Evolutionary conservation across 768 basidiomycete species (phyloP).

Genomic region (Leccinum olivaceopallidum): DNA sequence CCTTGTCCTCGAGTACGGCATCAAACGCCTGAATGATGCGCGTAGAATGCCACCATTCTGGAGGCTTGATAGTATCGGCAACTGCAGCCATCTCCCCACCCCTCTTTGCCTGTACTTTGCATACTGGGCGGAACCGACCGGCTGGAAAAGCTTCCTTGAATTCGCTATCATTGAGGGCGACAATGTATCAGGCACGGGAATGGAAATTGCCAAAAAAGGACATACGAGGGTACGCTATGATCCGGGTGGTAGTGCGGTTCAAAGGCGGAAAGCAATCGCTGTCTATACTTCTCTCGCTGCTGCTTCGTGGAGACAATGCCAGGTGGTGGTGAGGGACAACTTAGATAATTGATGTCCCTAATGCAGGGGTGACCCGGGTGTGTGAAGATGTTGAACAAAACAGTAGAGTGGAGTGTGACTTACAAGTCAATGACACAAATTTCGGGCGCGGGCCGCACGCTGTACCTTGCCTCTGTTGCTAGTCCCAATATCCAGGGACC

Average conservation of each 20-base stretch:
- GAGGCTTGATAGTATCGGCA: conserved; percentile 87
- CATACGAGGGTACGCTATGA: conserved; percentile 72
- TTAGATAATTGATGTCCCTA: conserved; percentile 84
- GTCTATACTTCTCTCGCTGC: conserved; percentile 79
- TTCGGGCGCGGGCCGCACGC: conserved; percentile 72
- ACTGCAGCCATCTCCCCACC: conserved; percentile 78
- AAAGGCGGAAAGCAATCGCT: conserved; percentile 72
- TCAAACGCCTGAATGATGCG: conserved; percentile 92
- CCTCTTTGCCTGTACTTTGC: conserved; percentile 86
- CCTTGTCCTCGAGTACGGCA: conserved; percentile 81
- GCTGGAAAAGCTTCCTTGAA: conserved; percentile 96
- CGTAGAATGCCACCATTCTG: conserved; percentile 94
- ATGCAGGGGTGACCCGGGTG: conserved; percentile 1
- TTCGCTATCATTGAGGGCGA: conserved; percentile 52
- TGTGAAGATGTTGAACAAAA: conserved; percentile 8
- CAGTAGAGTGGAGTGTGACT: conserved; percentile 29
- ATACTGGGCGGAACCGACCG: conserved; percentile 86
- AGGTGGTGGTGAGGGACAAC: conserved; percentile 76
- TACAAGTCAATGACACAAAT: conserved; percentile 88
- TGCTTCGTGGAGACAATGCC: conserved; percentile 75
- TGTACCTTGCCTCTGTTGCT: conserved; percentile 81
- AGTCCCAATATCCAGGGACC: conserved; percentile 96
- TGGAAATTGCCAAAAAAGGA: not conserved
- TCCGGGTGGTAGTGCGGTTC: conserved; percentile 90
- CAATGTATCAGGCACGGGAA: not conserved